Evolutionary conservation across 2,329 filamentous ascomycete species (phyloP).

Genomic region (Pseudogymnoascus sp.): DNA sequence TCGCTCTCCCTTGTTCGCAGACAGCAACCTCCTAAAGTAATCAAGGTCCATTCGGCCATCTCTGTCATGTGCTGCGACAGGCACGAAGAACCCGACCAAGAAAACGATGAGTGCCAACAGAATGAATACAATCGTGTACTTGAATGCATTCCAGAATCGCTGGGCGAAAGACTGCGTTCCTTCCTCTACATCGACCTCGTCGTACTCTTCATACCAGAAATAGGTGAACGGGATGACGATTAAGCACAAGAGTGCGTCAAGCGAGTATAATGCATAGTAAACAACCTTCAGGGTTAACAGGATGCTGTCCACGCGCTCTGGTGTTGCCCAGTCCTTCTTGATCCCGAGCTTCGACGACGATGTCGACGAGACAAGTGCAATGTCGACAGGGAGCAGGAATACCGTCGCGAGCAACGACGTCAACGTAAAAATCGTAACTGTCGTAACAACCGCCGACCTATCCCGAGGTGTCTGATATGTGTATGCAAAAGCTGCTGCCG

Average conservation of each 20-base stretch:
- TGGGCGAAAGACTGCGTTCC: conserved; percentile 62
- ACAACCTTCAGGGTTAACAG: conserved; percentile 74
- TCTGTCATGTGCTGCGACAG: conserved; percentile 54
- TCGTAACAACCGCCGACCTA: conserved; percentile 70
- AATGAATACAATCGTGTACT: conserved; percentile 84
- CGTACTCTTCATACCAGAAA: conserved; percentile 97
- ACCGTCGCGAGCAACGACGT: conserved; percentile 85
- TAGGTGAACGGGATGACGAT: conserved; percentile 91
- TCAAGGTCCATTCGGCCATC: conserved; percentile 58
- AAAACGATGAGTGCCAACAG: conserved; percentile 74
- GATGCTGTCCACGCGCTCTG: conserved; percentile 68
- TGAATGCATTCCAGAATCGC: conserved; percentile 74
- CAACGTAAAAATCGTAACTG: conserved; percentile 78
- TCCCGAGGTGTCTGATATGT: conserved; percentile 86
- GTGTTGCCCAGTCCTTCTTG: conserved; percentile 93
- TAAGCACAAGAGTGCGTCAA: conserved; percentile 84
- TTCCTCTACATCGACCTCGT: conserved; percentile 77
- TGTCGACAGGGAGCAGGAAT: conserved; percentile 86
- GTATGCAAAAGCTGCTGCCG: conserved; percentile 79
- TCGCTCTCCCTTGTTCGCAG: conserved; percentile 85
- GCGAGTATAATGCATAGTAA: conserved; percentile 86
- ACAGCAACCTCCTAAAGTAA: conserved; percentile 78
- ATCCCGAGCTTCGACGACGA: conserved; percentile 63
- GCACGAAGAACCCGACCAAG: conserved; percentile 88
- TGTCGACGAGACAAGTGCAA: conserved; percentile 88